Conservation (phyloP, 176 grass and related monocot genomes). For the Chloris gayana region DNA sequence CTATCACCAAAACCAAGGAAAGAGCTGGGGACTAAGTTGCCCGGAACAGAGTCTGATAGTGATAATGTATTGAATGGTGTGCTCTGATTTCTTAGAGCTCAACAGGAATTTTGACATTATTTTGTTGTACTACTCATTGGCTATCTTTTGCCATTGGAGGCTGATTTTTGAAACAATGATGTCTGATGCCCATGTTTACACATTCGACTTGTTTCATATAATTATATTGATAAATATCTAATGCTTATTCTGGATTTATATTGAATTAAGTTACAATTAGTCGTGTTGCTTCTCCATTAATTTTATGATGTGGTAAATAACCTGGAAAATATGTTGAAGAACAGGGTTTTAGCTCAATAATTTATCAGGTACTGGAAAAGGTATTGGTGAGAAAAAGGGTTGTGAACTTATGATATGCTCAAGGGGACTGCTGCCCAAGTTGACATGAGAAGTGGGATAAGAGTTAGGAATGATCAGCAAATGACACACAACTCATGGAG, state of each 20-base stretch:
- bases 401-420: too few species aligned
- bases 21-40: slow-evolving; percentile 54
- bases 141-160: neutral
- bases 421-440: neutral
- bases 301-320: too few species aligned
- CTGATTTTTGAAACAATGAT: neutral
- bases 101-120: neutral
- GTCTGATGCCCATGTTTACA: neutral
- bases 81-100: slow-evolving; percentile 27
- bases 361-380: too few species aligned
- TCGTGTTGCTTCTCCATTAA: too few species aligned
- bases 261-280: too few species aligned
- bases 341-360: too few species aligned
- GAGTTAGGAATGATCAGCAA: too few species aligned
- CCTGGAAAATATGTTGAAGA: too few species aligned
- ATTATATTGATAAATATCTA: neutral
- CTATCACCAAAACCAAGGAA: slow-evolving; percentile 83
- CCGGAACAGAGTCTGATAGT: slow-evolving; percentile 37
- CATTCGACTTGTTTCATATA: neutral
- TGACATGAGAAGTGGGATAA: neutral
- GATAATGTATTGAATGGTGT: slow-evolving; percentile 49
- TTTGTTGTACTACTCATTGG: neutral
- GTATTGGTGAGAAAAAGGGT: too few species aligned
- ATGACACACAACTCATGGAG: too few species aligned
- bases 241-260: neutral